Base-by-base conservation (phyloP, 2,329 filamentous ascomycete species). In the Talaromyces sp. region DNA sequence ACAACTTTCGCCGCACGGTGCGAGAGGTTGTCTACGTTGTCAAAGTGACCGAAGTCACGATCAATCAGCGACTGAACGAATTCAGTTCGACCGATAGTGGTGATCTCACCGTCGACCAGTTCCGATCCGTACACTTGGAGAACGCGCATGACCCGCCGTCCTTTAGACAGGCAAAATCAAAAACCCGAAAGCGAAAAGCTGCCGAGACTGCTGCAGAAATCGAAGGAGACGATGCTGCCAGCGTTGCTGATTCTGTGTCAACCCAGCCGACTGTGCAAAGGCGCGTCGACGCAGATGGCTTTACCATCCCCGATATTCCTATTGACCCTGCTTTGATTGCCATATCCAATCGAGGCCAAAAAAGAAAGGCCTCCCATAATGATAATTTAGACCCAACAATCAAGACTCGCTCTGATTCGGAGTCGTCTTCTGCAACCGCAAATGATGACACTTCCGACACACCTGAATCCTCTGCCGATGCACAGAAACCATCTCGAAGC, bases 1-100 rank as follows among this genome's bases (percentile, higher is more conserved):
- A 97, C 82, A 97, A 97, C 75, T 99, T 95, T 72, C 89, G 93
- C 51, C 88, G 94, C 19, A 96, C 92, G 0, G 87, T 96, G 12
- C 86, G 92, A 31, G 94, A 99, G 75, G 90, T 99, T 9, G 93
- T 97, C n/a, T 97, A 96, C 72, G 90, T 97, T 41, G 93, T 97
- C 72, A 97, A 97, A 72, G 92, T 97, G 56, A 95, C 92, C 48
- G 95, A 95, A 65, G 85, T 91, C 63, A 99, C 94, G 8, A 91
- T 99, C 62, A 89, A 92, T 69, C 91, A 93, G 72, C 91, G 94
- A 63, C 79, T 99, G 10, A 88, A 92, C 65, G 94, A 99, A 71
- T 99, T 97, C 76, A 91, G 90, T 64, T 84, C 88, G 32, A 96
- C 93, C 0, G 89, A 91, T 64, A 92, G 89, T 62, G 91, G 91